Evolutionary conservation across 495 filamentous ascomycete species (phyloP), one percentile per base, ranked within the genome.

Genomic region (Cairneyella variabilis): DNA sequence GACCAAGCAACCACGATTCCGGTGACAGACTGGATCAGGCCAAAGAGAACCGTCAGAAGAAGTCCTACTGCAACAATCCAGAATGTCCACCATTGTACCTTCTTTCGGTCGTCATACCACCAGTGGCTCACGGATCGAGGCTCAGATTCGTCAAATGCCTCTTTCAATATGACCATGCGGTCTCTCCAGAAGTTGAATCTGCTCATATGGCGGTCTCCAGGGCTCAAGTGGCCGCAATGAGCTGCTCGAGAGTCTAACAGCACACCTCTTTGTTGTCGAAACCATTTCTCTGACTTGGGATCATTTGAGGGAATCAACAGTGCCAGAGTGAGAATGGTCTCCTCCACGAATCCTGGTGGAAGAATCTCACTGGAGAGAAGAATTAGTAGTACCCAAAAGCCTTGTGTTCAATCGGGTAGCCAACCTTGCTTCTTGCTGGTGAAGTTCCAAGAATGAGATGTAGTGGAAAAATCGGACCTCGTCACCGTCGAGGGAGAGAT

Each of bases 31-130:
- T 82, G 75, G 1, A 80, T 57, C 2, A 81, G 12, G 0, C 76
- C 77, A 56, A 81, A 78, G 40, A 80, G 69, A 3, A 77, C 40
- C 2, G 75, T 79, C 40, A 81, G 55, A 1, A 66, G 27, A 0
- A 78, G 60, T 1, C 74, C 72, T 11, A 73, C 25, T 2, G 76
- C 65, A 1, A 76, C 78, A 3, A 79, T 66, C 78, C 79, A 82
- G 38, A 80, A 76, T 12, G 75, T 75, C 47, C 75, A 79, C 74
- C 75, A 81, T 56, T 81, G 75, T 0, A 71, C 68, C 10, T 66
- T 64, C 47, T 77, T 75, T 4, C 79, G 59, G 41, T 74, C 50
- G 59, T 83, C 76, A 37, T 66, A 58, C 75, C 77, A 80, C 74
- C 74, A 77, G 55, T 80, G 72, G 1, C 49, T 54, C 0, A 81